Base-by-base conservation (phyloP, 140 eudicot species). In the Flaveria floridana region DNA sequence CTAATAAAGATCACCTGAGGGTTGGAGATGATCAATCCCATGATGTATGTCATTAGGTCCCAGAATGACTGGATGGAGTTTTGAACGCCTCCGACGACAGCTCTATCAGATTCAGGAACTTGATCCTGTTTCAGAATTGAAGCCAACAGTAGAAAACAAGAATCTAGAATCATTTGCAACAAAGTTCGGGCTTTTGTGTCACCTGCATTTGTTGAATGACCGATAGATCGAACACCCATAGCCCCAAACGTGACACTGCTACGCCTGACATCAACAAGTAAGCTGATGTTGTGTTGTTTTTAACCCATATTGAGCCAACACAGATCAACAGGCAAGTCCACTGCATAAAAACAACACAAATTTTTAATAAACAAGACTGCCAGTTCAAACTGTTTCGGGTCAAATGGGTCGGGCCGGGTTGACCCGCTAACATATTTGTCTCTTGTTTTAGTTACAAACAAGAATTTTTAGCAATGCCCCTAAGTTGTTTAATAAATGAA, bases 201-300 rank as follows among this genome's bases (percentile, higher is more conserved):
- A 86, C 98, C 94, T 93, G 97, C 99, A 93, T 93, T 82, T 90
- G 93, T 72, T 90, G 99, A 84, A 90, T 90, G 77, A 90, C 96
- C 1, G 97, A 76, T 72, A 90, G 86, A 76, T 93, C 97, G 75
- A 90, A 93, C 86, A 87, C 84, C 98, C 97, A 90, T 4, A 90
- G 79, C 71, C 97, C 97, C 1, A 93, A 80, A 57, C 97, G 91
- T 15, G 97, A 90, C 12, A 73, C 82, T 15, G 96, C 96, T 61
- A 93, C 98, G 19, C 98, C 98, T 1, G 78, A 87, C 98, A 90
- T 93, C 65, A 90, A 78, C 75, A 84, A 34, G 73, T 86, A 90
- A 15, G 96, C 88, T 14, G 97, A 79, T 19, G 72, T 57, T 39
- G 82, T n/a, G 30, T 79, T 84, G 65, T 82, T 73, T 68, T 79